These are phyloP conservation scores for Ophiocordyceps camponoti-saundersi DNA, from an alignment of 2,329 filamentous ascomycete genomes.

Conservation along the genomic window DNA sequence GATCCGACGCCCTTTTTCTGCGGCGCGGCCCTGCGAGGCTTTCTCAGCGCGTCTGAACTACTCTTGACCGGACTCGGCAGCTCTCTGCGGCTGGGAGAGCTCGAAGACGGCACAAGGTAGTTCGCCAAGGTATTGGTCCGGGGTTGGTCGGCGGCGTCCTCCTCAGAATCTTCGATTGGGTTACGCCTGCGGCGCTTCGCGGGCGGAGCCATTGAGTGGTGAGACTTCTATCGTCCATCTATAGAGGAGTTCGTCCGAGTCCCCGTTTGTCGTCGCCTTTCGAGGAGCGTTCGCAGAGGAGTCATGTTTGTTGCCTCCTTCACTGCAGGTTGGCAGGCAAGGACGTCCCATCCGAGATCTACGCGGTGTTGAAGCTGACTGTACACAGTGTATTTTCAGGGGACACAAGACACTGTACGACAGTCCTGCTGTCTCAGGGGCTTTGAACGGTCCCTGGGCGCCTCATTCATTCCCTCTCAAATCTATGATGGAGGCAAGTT, in stretches of 20 bases:
- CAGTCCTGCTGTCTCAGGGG: too few relatives aligned
- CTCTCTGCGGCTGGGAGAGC: constrained; percentile 16
- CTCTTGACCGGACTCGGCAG: constrained; percentile 25
- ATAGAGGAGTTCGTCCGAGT: not conserved
- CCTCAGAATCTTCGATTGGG: constrained; percentile 30
- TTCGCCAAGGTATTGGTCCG: constrained; percentile 30
- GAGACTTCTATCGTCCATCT: constrained; percentile 9
- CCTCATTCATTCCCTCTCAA: too few relatives aligned
- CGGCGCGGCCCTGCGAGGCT: constrained; percentile 10
- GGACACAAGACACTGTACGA: not conserved
- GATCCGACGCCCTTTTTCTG: constrained; percentile 13
- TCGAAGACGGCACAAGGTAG: constrained; percentile 36
- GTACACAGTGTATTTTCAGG: not conserved
- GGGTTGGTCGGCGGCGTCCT: constrained; percentile 29
- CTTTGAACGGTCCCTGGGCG: too few relatives aligned
- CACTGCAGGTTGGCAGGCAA: too few relatives aligned
- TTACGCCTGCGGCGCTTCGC: constrained; percentile 43
- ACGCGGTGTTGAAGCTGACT: not conserved
- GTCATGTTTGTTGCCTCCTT: too few relatives aligned
- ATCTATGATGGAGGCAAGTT: not conserved
- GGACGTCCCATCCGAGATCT: too few relatives aligned
- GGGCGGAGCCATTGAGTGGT: constrained; percentile 33
- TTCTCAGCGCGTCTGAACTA: constrained; percentile 6
- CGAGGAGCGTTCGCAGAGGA: too few relatives aligned
- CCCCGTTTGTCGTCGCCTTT: too few relatives aligned